These are phyloP conservation scores for Penicillium manginii DNA, from an alignment of 495 filamentous ascomycete species.

Conservation along the genomic window DNA sequence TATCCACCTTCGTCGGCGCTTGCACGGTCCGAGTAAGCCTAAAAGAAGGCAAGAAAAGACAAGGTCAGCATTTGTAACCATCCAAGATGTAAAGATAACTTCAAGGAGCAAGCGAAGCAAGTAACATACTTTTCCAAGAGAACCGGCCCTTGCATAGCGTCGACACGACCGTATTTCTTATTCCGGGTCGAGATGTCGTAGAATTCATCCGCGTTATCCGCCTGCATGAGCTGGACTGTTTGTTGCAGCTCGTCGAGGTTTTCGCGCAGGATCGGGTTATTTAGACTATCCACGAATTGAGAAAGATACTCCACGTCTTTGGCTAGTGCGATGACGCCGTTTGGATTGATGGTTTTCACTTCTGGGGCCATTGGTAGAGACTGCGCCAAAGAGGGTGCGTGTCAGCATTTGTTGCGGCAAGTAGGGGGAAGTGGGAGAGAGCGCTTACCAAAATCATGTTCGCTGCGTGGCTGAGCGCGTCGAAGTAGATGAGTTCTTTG, in stretches of 20 bases:
- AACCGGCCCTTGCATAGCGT: constrained; percentile 81
- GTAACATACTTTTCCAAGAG: constrained; percentile 80
- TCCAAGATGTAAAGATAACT: no score
- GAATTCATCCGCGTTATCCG: constrained; percentile 90
- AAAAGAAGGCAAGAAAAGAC: constrained; percentile 8
- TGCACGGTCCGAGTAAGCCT: constrained; percentile 68
- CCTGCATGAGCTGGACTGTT: constrained; percentile 83
- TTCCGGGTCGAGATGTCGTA: constrained; percentile 86
- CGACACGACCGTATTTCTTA: constrained; percentile 92
- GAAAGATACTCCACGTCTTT: constrained; percentile 82
- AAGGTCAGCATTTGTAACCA: not conserved
- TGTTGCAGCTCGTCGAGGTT: constrained; percentile 93
- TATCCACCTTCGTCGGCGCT: constrained; percentile 59
- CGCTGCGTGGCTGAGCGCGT: constrained; percentile 88
- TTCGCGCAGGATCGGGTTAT: constrained; percentile 77
- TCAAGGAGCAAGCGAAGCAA: no score
- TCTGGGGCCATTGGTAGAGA: constrained; percentile 79
- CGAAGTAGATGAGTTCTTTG: constrained; percentile 97
- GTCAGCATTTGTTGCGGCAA: no score
- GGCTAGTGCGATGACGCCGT: constrained; percentile 78
- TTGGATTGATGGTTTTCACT: constrained; percentile 83
- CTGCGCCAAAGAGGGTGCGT: constrained; percentile 35
- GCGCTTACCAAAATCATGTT: constrained; percentile 75
- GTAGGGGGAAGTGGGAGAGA: no score
- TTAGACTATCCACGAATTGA: constrained; percentile 81